These are phyloP conservation scores for Fistulifera pelliculosa DNA, from an alignment of 108 stramenopile genomes.

Conservation along the genomic window DNA sequence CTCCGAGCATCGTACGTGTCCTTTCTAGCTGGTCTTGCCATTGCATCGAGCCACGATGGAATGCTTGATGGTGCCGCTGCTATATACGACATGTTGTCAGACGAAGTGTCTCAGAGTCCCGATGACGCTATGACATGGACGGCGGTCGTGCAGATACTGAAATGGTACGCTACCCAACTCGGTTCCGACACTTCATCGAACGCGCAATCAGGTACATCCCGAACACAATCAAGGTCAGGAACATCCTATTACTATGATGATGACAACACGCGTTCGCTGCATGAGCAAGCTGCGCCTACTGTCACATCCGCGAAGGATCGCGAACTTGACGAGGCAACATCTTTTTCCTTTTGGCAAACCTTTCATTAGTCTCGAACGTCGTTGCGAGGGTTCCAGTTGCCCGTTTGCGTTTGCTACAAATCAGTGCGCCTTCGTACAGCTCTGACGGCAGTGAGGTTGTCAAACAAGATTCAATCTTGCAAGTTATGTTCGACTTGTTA, in stretches of 20 bases:
- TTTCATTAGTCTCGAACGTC: slow-evolving; percentile 47
- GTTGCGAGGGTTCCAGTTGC: slow-evolving; percentile 34
- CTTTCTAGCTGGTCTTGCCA: slow-evolving; percentile 58
- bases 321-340: slow-evolving; percentile 50
- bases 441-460: slow-evolving; percentile 5
- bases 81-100: slow-evolving; percentile 37
- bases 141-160: neutral
- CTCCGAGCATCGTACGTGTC: slow-evolving; percentile 46
- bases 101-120: neutral
- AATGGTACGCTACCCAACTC: no score
- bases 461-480: slow-evolving; percentile 42
- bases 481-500: slow-evolving; percentile 61
- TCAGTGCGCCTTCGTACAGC: slow-evolving; percentile 29
- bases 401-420: slow-evolving; percentile 35
- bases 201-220: no score
- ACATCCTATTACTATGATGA: slow-evolving; percentile 76
- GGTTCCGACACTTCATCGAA: no score
- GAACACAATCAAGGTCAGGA: slow-evolving; percentile 4
- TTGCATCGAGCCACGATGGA: slow-evolving; percentile 20
- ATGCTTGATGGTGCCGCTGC: slow-evolving; percentile 31
- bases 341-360: slow-evolving; percentile 25
- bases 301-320: slow-evolving; percentile 2
- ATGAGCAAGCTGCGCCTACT: neutral
- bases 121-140: neutral
- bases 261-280: slow-evolving; percentile 6